Conservation (phyloP, 495 filamentous ascomycete genomes). For the Stereocaulon alpinum region DNA sequence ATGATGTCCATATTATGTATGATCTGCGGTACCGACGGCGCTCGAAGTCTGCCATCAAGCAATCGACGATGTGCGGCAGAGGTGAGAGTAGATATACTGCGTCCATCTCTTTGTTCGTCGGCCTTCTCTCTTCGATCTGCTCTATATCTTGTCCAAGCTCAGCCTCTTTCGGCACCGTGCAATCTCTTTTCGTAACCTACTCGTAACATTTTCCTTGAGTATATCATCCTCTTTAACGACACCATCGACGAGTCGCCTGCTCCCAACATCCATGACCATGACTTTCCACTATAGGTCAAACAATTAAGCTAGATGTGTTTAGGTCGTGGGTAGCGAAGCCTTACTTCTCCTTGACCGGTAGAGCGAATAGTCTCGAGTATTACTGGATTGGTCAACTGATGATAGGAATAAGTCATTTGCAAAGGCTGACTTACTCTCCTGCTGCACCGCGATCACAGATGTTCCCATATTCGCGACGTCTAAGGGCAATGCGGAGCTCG, state of each 20-base stretch:
- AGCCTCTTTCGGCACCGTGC: neutral
- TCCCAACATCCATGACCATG: conserved; percentile 71
- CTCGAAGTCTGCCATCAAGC: conserved; percentile 84
- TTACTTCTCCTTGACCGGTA: conserved; percentile 49
- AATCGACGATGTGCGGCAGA: conserved; percentile 77
- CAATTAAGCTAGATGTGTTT: conserved; percentile 1
- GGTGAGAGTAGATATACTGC: conserved; percentile 87
- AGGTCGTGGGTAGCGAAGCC: conserved; percentile 18
- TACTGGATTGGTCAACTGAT: conserved; percentile 29
- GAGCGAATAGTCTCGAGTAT: conserved; percentile 50
- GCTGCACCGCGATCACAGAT: conserved; percentile 43
- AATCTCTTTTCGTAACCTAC: conserved; percentile 40
- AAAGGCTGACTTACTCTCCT: conserved; percentile 34
- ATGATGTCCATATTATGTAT: conserved; percentile 77
- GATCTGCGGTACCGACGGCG: conserved; percentile 61
- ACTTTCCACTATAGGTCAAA: conserved; percentile 76
- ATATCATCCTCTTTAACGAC: conserved; percentile 90
- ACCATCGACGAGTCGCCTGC: conserved; percentile 73
- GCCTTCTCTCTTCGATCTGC: conserved; percentile 74
- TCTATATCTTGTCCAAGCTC: conserved; percentile 61
- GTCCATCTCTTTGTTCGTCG: conserved; percentile 75
- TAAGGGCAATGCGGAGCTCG: conserved; percentile 3
- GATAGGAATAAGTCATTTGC: neutral
- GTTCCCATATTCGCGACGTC: conserved; percentile 37
- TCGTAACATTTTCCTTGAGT: conserved; percentile 86